Conservation (phyloP, 2,329 filamentous ascomycete genomes). For the Neofusicoccum umdonicola region DNA sequence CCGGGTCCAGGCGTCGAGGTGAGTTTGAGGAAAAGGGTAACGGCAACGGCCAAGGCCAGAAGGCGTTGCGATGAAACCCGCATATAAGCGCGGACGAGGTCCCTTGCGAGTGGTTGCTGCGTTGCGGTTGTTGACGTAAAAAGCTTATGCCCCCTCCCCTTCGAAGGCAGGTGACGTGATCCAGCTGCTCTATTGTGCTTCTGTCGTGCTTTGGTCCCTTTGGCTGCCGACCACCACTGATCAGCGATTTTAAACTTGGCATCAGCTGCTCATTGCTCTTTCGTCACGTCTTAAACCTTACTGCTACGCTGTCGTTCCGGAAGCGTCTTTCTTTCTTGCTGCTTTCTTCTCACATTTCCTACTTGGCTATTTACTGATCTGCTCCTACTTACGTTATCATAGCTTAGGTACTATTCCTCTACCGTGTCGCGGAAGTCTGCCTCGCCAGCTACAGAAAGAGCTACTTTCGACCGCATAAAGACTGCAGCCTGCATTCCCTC, state of each 20-base stretch:
- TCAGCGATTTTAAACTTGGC: not conserved
- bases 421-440: not conserved
- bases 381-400: not conserved
- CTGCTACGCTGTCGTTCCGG: too few relatives aligned
- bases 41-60: too few relatives aligned
- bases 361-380: too few relatives aligned
- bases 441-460: not conserved
- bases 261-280: too few relatives aligned
- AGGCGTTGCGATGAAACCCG: not conserved
- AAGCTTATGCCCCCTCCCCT: not conserved
- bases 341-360: too few relatives aligned
- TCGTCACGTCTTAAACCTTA: too few relatives aligned
- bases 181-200: slow-evolving; percentile 3
- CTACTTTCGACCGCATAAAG: too few relatives aligned
- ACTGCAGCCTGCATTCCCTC: too few relatives aligned
- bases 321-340: too few relatives aligned
- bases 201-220: slow-evolving; percentile 2
- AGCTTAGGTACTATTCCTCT: not conserved
- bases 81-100: not conserved
- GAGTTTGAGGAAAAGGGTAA: too few relatives aligned
- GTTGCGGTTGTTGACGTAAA: not conserved
- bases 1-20: too few relatives aligned
- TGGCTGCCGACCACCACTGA: not conserved
- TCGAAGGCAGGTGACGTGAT: slow-evolving; percentile 4
- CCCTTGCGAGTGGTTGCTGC: too few relatives aligned